Percentiles rank a stretch among this genome's conserved stretches.
phyloP scores from a whole-genome alignment of 371 early-diverging fungal genomes.

The Apophysomyces elegans region DNA sequence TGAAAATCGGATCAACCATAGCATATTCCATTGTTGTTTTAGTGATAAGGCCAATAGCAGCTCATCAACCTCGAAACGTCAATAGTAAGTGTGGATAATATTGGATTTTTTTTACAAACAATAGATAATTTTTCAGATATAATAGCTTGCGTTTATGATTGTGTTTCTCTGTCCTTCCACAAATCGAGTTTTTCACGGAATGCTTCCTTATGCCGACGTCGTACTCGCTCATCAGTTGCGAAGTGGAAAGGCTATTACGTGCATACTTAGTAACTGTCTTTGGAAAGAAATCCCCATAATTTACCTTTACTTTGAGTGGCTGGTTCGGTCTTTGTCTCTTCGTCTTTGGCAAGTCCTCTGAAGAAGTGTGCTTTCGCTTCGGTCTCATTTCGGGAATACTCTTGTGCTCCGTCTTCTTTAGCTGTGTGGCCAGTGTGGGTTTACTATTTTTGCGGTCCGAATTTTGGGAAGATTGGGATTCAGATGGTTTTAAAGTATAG shows the following conservation, averaged over 20 bases:
- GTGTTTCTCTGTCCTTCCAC: conserved; percentile 24
- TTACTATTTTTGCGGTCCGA: not conserved
- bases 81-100: not conserved
- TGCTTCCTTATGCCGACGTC: conserved; percentile 15
- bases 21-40: too few species aligned
- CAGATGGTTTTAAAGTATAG: not conserved
- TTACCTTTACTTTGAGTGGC: conserved; percentile 6
- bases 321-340: conserved; percentile 11
- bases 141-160: not conserved
- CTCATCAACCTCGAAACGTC: too few species aligned
- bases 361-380: not conserved
- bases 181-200: conserved; percentile 21
- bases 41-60: too few species aligned
- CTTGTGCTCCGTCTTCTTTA: not conserved
- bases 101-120: not conserved
- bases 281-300: not conserved
- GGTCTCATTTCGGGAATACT: not conserved
- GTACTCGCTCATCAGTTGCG: conserved; percentile 22
- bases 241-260: conserved; percentile 22
- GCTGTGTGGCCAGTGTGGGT: not conserved
- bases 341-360: not conserved
- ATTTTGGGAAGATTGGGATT: not conserved
- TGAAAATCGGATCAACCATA: too few species aligned
- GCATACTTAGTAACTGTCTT: not conserved
- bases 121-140: not conserved